Evolutionary conservation across 768 basidiomycete genomes (phyloP), one percentile per base, ranked within the genome.

Genomic region (Lentinus tigrinus): DNA sequence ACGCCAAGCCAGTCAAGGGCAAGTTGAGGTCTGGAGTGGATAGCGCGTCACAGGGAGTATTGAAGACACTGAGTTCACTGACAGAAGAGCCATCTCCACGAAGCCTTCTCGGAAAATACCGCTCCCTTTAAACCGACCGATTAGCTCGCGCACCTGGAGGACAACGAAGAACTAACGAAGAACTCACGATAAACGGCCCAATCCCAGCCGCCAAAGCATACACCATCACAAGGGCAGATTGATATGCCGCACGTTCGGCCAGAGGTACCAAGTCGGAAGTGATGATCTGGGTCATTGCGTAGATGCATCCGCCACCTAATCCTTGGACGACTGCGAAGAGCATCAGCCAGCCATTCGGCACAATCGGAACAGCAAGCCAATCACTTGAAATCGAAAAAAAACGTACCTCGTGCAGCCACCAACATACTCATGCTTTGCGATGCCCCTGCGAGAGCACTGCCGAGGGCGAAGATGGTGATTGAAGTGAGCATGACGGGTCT

Each of bases 401-500:
- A 42, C 69, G 16, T 49, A 68, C 72, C 63, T 26, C 81, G 70
- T 2, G 74, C 80, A 0, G 67, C 76, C 42, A 82, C 80, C 8
- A 80, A 63, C 64, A 73, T 71, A 17, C 64, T 60, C 73, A 83
- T 76, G 49, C 38, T 76, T 7, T 66, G 71, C 0, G 79, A 75
- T 0, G 73, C 72, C 1, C 80, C 82, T 16, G 70, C 74, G 1
- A 84, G 21, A 11, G 75, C 78, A 23, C 74, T 75, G 0, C 81
- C 81, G 28, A 78, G 38, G 0, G 75, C 72, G 51, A 80, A 81
- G 17, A 76, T 55, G 3, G 57, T 55, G 7, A 79, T 63, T 6
- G 71, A 59, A 1, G 53, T 31, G 0, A 80, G 47, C 21, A 77
- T 58, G 14, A 72, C 62, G 3, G 73, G 69, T 4, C 68, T 63